phyloP scores from a whole-genome alignment of 352 stramenopile genomes.

The Phytopythium chamaehyphon region DNA sequence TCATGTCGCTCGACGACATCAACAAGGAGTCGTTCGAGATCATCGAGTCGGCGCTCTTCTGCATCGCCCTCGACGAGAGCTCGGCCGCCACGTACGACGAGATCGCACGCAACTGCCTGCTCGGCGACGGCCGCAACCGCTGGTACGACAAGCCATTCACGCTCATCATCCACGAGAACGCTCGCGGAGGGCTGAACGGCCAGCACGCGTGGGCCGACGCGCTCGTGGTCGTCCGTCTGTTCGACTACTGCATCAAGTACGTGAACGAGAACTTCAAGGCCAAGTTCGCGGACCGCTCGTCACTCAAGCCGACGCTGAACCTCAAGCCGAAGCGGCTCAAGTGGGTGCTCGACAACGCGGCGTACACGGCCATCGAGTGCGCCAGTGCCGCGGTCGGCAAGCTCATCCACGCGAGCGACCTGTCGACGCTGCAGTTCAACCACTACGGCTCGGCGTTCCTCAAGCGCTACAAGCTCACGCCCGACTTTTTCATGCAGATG shows the following conservation, averaged over 20 bases:
- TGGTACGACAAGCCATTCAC: slow-evolving; percentile 99
- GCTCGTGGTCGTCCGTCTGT: slow-evolving; percentile 92
- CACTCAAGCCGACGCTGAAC: slow-evolving; percentile 55
- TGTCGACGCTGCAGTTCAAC: slow-evolving; percentile 89
- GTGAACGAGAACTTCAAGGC: slow-evolving; percentile 90
- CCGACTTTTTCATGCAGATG: slow-evolving; percentile 97
- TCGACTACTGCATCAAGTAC: slow-evolving; percentile 93
- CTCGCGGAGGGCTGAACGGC: slow-evolving; percentile 92
- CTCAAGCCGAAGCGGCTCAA: slow-evolving; percentile 70
- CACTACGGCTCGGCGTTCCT: slow-evolving; percentile 91
- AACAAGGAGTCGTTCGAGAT: slow-evolving; percentile 91
- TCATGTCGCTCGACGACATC: slow-evolving; percentile 76
- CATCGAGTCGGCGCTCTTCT: slow-evolving; percentile 91
- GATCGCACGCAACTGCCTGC: slow-evolving; percentile 80
- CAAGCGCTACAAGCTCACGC: slow-evolving; percentile 94
- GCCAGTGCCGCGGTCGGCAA: slow-evolving; percentile 89
- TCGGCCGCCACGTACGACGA: slow-evolving; percentile 79
- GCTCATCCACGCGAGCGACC: slow-evolving; percentile 89
- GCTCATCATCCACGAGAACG: slow-evolving; percentile 95
- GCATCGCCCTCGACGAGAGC: slow-evolving; percentile 91
- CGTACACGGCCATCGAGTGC: slow-evolving; percentile 77
- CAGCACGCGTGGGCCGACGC: slow-evolving; percentile 98
- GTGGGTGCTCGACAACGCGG: slow-evolving; percentile 82
- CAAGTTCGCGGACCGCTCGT: slow-evolving; percentile 72
- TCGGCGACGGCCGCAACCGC: slow-evolving; percentile 92